A percentile compares a stretch with the other conserved stretches of the same genome.
Conservation (phyloP, 768 basidiomycete species). For the Hypholoma sublateritium region DNA sequence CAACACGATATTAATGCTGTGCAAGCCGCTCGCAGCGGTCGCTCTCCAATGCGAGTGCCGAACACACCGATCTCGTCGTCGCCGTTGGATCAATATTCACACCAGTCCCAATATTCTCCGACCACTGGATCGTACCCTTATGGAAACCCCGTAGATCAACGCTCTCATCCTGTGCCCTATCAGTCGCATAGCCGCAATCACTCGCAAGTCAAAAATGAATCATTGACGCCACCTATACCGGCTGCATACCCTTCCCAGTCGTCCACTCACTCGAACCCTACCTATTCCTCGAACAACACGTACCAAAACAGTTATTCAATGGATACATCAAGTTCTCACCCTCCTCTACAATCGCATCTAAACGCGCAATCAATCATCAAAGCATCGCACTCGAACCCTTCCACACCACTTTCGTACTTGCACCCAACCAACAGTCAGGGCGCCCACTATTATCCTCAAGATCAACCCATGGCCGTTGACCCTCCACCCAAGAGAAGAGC, state of each 20-base stretch:
- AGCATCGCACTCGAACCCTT: conserved; percentile 64
- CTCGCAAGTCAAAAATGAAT: conserved; percentile 44
- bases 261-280: conserved; percentile 18
- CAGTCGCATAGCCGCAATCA: conserved; percentile 57
- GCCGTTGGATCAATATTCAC: conserved; percentile 73
- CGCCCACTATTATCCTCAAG: conserved; percentile 59
- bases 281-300: conserved; percentile 30
- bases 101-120: conserved; percentile 67
- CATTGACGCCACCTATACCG: conserved; percentile 41
- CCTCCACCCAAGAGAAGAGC: conserved; percentile 64
- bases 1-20: conserved; percentile 45
- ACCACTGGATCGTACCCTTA: conserved; percentile 53
- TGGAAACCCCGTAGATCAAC: conserved; percentile 40
- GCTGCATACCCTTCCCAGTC: conserved; percentile 60
- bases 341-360: conserved; percentile 50
- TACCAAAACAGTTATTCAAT: conserved; percentile 55
- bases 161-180: conserved; percentile 39
- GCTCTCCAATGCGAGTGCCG: conserved; percentile 63
- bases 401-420: conserved; percentile 70
- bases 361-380: conserved; percentile 50
- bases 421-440: conserved; percentile 50
- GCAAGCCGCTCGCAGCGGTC: conserved; percentile 43
- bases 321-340: conserved; percentile 67
- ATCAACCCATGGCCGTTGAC: conserved; percentile 77
- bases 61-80: conserved; percentile 44